Conservation (phyloP, 768 basidiomycete genomes). For the Filobasidium floriforme region DNA sequence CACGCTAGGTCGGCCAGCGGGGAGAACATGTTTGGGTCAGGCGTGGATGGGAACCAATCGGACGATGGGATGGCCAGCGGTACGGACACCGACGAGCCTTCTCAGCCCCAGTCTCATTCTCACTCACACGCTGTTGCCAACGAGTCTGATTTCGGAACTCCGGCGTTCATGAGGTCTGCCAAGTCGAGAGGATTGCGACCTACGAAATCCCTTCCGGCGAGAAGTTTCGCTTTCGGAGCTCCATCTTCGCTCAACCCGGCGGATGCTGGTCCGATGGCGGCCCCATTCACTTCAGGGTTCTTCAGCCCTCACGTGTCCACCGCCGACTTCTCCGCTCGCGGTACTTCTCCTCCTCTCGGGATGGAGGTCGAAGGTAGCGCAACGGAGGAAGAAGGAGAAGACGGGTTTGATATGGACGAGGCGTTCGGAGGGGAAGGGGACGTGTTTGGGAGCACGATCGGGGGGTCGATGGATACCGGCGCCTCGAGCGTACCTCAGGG, state of each 20-base stretch:
- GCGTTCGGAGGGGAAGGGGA: slow-evolving; percentile 1
- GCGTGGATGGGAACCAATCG: no score
- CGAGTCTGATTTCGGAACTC: background rate
- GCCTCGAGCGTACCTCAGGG: no score
- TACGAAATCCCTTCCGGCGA: background rate
- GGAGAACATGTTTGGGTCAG: background rate
- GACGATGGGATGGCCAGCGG: no score
- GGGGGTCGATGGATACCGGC: background rate
- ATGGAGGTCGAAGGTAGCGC: background rate
- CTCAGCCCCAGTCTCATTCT: no score
- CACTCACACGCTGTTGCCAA: no score
- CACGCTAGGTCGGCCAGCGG: background rate
- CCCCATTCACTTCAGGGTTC: slow-evolving; percentile 1
- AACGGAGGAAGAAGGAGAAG: background rate
- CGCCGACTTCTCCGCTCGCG: no score
- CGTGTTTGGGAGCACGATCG: background rate
- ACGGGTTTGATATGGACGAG: slow-evolving; percentile 1
- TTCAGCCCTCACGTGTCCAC: background rate
- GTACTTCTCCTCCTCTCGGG: background rate
- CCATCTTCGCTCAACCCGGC: background rate
- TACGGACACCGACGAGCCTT: no score
- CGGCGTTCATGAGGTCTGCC: background rate
- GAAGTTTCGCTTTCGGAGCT: background rate
- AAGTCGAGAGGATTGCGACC: slow-evolving; percentile 3
- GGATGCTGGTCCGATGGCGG: background rate